These are phyloP conservation scores for Vicia villosa DNA, from an alignment of 306 rosid species.

Conservation along the genomic window DNA sequence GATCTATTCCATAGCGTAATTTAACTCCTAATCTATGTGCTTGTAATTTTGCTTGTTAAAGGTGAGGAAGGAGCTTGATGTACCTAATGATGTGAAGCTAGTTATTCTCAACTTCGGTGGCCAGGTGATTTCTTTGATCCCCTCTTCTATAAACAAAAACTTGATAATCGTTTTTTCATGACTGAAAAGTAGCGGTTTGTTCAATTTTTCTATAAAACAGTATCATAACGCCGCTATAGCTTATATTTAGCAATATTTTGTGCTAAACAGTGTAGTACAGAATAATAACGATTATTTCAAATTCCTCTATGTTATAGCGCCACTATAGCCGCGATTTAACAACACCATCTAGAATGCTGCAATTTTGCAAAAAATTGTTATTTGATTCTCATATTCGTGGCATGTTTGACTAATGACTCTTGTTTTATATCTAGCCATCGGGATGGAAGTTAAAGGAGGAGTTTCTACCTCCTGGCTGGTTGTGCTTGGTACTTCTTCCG, in stretches of 20 bases:
- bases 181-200: not conserved
- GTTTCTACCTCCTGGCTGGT: slow-evolving; percentile 86
- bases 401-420: slow-evolving; percentile 20
- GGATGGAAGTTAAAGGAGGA: slow-evolving; percentile 95
- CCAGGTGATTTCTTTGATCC: slow-evolving; percentile 60
- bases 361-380: slow-evolving; percentile 11
- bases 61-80: slow-evolving; percentile 84
- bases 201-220: not conserved
- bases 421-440: slow-evolving; percentile 73
- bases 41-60: slow-evolving; percentile 43
- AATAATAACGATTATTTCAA: not conserved
- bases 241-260: not conserved
- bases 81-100: slow-evolving; percentile 68
- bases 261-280: not conserved
- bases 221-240: not conserved
- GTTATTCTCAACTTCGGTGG: slow-evolving; percentile 97
- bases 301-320: not conserved
- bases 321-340: not conserved
- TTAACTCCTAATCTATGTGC: slow-evolving; percentile 20
- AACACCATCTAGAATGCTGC: not conserved
- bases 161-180: too few relatives aligned
- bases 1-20: slow-evolving; percentile 33
- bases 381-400: not conserved
- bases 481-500: slow-evolving; percentile 71
- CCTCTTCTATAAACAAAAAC: slow-evolving; percentile 13